Conservation (phyloP, 2,329 filamentous ascomycete genomes). For the Arthrinium puccinioides region DNA sequence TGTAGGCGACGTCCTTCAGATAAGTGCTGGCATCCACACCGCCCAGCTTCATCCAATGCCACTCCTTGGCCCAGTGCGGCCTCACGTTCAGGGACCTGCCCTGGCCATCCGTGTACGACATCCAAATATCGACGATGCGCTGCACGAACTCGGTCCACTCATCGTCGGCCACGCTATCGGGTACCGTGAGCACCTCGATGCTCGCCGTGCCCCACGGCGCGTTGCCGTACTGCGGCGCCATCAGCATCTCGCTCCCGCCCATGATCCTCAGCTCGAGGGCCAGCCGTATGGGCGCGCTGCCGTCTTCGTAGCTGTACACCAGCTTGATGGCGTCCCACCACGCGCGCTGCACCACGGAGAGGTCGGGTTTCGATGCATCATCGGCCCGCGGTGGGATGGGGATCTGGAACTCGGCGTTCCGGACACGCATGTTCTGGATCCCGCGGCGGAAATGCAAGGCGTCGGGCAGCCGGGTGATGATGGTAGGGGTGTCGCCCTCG, state of each 20-base stretch:
- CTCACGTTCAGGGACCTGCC: slow-evolving; percentile 25
- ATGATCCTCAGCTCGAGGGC: slow-evolving; percentile 37
- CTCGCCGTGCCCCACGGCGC: slow-evolving; percentile 28
- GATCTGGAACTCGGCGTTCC: slow-evolving; percentile 36
- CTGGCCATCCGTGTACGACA: slow-evolving; percentile 24
- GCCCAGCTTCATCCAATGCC: slow-evolving; percentile 13
- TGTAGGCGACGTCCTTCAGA: slow-evolving; percentile 30
- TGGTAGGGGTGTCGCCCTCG: slow-evolving; percentile 12
- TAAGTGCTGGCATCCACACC: neutral
- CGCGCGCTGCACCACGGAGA: slow-evolving; percentile 31
- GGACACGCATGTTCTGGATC: slow-evolving; percentile 37
- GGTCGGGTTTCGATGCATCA: slow-evolving; percentile 28
- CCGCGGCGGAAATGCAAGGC: slow-evolving; percentile 40
- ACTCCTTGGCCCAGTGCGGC: slow-evolving; percentile 42
- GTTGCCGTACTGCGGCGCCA: slow-evolving; percentile 37
- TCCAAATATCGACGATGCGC: slow-evolving; percentile 33
- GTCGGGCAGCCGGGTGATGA: slow-evolving; percentile 35
- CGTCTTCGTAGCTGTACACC: slow-evolving; percentile 27
- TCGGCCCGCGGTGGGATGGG: slow-evolving; percentile 27
- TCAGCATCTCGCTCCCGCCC: slow-evolving; percentile 30
- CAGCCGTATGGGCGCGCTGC: slow-evolving; percentile 30
- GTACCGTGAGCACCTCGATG: slow-evolving; percentile 34
- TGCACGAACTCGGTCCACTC: slow-evolving; percentile 34
- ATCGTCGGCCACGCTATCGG: slow-evolving; percentile 23
- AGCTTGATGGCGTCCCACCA: slow-evolving; percentile 44